Evolutionary conservation across 768 basidiomycete genomes (phyloP).

Genomic region (Podaxis carcinomalis): DNA sequence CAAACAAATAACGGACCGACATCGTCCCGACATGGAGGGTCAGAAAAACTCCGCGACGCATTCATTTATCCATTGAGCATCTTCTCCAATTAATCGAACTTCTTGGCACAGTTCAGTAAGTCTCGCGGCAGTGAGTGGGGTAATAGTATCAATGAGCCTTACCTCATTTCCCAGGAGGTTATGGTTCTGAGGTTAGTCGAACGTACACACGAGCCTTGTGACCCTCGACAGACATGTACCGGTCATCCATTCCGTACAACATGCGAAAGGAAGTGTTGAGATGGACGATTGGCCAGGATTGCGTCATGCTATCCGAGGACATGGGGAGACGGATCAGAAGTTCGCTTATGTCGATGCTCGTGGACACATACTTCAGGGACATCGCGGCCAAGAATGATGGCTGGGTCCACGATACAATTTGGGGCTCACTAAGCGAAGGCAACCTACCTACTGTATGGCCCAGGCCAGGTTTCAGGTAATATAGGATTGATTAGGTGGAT

Average conservation of each 20-base stretch:
- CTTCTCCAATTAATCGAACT: slow-evolving; percentile 28
- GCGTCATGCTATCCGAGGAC: slow-evolving; percentile 28
- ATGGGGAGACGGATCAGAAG: slow-evolving; percentile 25
- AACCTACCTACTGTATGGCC: slow-evolving; percentile 27
- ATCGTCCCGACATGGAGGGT: slow-evolving; percentile 45
- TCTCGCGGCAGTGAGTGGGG: background rate
- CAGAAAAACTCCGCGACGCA: slow-evolving; percentile 37
- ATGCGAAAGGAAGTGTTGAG: slow-evolving; percentile 25
- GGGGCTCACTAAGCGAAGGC: slow-evolving; percentile 23
- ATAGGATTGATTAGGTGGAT: background rate
- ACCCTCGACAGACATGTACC: slow-evolving; percentile 20
- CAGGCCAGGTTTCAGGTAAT: slow-evolving; percentile 23
- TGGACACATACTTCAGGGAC: slow-evolving; percentile 27
- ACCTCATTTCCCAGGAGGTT: slow-evolving; percentile 18
- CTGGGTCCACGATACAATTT: slow-evolving; percentile 26
- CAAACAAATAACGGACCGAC: slow-evolving; percentile 47
- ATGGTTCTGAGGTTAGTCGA: slow-evolving; percentile 26
- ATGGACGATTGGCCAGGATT: slow-evolving; percentile 31
- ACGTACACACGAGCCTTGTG: slow-evolving; percentile 23
- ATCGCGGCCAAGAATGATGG: slow-evolving; percentile 28
- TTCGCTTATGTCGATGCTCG: slow-evolving; percentile 27
- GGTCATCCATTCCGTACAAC: slow-evolving; percentile 25
- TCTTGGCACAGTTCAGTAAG: slow-evolving; percentile 22
- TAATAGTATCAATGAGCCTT: background rate
- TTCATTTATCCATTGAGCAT: slow-evolving; percentile 46